Evolutionary conservation across 805 yeast genomes (phyloP).

Genomic region (Priceomyces carsonii): DNA sequence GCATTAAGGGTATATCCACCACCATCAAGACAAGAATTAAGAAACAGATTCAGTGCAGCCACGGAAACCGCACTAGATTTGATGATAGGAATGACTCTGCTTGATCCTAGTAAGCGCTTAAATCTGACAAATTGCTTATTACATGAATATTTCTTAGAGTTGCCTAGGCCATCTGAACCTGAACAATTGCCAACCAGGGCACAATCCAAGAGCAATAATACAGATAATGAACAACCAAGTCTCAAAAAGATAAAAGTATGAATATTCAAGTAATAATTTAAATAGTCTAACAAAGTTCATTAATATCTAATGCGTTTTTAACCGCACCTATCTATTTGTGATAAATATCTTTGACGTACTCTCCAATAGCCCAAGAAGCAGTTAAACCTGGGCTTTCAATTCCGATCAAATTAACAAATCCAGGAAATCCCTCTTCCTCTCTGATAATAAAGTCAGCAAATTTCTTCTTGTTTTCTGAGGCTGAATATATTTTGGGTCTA

Average conservation of each 20-base stretch:
- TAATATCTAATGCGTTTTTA: no score
- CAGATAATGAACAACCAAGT: slow-evolving; percentile 14
- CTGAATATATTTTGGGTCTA: slow-evolving; percentile 69
- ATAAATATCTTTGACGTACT: slow-evolving; percentile 52
- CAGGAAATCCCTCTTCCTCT: slow-evolving; percentile 70
- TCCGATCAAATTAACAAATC: slow-evolving; percentile 77
- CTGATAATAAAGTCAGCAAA: slow-evolving; percentile 76
- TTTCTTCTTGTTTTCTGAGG: slow-evolving; percentile 31
- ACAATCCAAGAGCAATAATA: no score
- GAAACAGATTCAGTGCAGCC: slow-evolving; percentile 87
- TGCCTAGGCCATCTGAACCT: slow-evolving; percentile 75
- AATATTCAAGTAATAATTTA: slow-evolving; percentile 1
- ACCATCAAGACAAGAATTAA: slow-evolving; percentile 76
- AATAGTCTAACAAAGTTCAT: no score
- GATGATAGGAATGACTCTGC: slow-evolving; percentile 66
- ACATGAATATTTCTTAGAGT: slow-evolving; percentile 68
- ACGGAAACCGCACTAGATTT: slow-evolving; percentile 80
- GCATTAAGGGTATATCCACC: slow-evolving; percentile 76
- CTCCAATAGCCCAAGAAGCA: slow-evolving; percentile 78
- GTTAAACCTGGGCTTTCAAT: slow-evolving; percentile 94
- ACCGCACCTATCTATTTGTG: slow-evolving; percentile 13
- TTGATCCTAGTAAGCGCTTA: slow-evolving; percentile 79
- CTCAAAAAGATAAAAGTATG: slow-evolving; percentile 21
- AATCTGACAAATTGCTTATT: slow-evolving; percentile 62
- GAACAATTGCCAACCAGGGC: slow-evolving; percentile 63